Base-by-base conservation (phyloP, 371 early-diverging fungal species). In the Mortierella sp. region DNA sequence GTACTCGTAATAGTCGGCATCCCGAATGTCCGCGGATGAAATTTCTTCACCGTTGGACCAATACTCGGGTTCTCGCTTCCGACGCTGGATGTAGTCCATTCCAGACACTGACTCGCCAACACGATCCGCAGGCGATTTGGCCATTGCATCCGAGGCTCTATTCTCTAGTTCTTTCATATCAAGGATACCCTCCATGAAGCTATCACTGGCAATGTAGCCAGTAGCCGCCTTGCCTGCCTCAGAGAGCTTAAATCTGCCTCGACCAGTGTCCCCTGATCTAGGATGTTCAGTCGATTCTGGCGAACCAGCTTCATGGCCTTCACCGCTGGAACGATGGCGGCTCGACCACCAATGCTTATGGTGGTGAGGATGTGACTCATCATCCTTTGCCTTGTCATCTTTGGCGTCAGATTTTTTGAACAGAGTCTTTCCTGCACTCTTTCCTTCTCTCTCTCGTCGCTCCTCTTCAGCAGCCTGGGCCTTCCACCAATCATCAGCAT, bases 401-500 rank as follows among this genome's bases (percentile, higher is more conserved):
- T 5, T 37, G 37, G 37, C 3, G 37, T 37, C 37, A 37, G 37
- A 37, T 9, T 37, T 37, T 37, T 37, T 37, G 37, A 37, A 37
- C 9, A 5, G 37, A 37, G 37, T 37, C 37, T 3, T 37, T 37
- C 37, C 37, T 37, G 50, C 44, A 65, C 62, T 46, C 28, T 45
- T 23, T 62, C 25, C 29, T 14, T 56, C 29, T 5, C 28, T 12
- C 12, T 9, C 19, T 9, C 53, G 46, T 63, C 52, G 61, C 12
- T 44, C 65, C 21, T 64, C 68, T 4, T 18, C 57, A 19, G 61
- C 71, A 0, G 67, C 72, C 11, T 67, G 67, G 0, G 37, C n/a
- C 57, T 63, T 52, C 76, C 76, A 76, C 76, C 76, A 76, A 1
- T 70, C 68, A 4, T 76, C 72, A 11, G 51, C 66, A 1, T 71